Base-by-base conservation (phyloP, 2,329 filamentous ascomycete species). In the Penicillium psychrosexuale region DNA sequence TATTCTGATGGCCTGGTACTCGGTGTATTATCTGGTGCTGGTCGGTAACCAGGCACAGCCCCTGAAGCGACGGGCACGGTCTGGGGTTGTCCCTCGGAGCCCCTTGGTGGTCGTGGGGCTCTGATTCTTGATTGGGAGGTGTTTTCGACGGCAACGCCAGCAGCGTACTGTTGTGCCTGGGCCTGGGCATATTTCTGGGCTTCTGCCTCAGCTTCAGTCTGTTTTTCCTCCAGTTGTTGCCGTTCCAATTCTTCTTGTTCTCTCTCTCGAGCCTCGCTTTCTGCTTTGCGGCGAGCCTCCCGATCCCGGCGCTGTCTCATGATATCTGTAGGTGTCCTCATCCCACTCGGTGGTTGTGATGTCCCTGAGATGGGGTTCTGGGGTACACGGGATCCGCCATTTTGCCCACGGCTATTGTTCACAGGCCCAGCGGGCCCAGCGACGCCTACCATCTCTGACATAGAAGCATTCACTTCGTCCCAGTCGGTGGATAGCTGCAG, bases 391-490 rank as follows among this genome's bases (percentile, higher is more conserved):
- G 80, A 73, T 59, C 79, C 78, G 61, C 83, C 84, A 79, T 85
- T 84, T 65, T 77, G 77, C 42, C 77, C 74, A 64, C 82, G 80
- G 57, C 77, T 81, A 69, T 82, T 82, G 62, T 82, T 83, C 69
- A 64, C 65, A 51, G 71, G 61, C 52, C 67, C 69, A 56, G 69
- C 55, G 47, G 72, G 75, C 65, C 81, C 78, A 61, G 80, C 77
- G 66, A 79, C 79, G 69, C 84, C 83, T 68, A 84, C 81, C 65
- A 96, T 80, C 72, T 96, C 92, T 65, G 92, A 89, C 92, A 99
- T 97, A 67, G 85, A 84, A 64, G 92, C 90, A 82, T 90, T 88
- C 78, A 96, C 90, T 80, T 99, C 94, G 58, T 87, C 82, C 64
- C 87, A 77, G 74, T 96, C 91, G 24, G 89, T 82, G 8, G 91